A percentile compares a stretch with the other conserved stretches of the same genome.
These are phyloP conservation scores for Pythium biforme DNA, from an alignment of 352 stramenopile species.

Conservation along the genomic window DNA sequence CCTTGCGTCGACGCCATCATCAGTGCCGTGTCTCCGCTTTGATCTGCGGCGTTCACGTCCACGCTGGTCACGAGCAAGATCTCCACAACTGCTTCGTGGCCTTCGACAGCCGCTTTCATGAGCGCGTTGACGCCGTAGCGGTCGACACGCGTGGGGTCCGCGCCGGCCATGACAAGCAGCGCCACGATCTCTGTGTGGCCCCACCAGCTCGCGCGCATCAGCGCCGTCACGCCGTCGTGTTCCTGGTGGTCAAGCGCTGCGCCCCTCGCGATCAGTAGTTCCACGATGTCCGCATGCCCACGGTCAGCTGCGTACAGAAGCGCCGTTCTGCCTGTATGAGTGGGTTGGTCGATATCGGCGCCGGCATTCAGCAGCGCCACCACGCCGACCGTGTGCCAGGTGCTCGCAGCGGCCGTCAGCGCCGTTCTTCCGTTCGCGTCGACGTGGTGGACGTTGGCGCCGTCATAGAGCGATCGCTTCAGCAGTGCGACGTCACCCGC, in stretches of 20 bases:
- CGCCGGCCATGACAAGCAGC: background rate
- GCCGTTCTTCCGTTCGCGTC: too few species aligned
- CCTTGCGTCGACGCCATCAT: background rate
- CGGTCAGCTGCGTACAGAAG: background rate
- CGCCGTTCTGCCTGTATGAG: background rate
- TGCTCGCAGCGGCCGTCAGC: background rate
- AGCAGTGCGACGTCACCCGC: too few species aligned
- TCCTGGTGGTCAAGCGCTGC: background rate
- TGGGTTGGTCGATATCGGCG: background rate
- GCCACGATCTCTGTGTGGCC: background rate
- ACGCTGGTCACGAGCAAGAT: background rate
- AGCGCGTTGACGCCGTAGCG: background rate
- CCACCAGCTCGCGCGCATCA: background rate
- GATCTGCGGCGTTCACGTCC: background rate
- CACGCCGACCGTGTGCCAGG: background rate
- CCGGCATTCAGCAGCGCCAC: background rate
- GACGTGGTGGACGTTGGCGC: too few species aligned
- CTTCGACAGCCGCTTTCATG: background rate
- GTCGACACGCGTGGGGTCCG: background rate
- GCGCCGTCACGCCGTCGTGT: background rate
- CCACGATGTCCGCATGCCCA: background rate
- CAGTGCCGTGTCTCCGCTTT: background rate
- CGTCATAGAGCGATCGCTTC: too few species aligned
- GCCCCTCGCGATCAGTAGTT: background rate
- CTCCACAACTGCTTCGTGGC: background rate